phyloP scores from a whole-genome alignment of 768 basidiomycete genomes.

The Leccinum rimulosum region DNA sequence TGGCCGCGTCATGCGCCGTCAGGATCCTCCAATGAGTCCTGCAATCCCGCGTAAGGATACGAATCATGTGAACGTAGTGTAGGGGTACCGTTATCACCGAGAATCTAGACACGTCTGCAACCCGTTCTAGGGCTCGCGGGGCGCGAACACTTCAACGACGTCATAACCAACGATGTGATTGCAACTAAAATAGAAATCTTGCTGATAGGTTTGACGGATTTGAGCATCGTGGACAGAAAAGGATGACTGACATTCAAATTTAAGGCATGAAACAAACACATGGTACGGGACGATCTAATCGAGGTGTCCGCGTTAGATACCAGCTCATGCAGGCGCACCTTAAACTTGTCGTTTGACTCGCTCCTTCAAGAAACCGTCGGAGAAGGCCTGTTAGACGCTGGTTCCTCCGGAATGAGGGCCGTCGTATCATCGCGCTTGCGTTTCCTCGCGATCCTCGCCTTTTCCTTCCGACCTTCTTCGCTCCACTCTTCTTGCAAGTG shows the following conservation, averaged over 20 bases:
- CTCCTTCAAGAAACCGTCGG: constrained; percentile 4
- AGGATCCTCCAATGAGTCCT: background rate
- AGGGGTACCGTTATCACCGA: constrained; percentile 29
- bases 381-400: constrained; percentile 14
- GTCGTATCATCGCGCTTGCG: constrained; percentile 31
- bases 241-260: constrained; percentile 10
- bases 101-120: constrained; percentile 5
- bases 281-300: background rate
- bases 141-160: background rate
- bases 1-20: background rate
- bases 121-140: background rate
- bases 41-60: background rate
- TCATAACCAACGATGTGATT: background rate
- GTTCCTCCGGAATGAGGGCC: constrained; percentile 2
- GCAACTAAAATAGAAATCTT: background rate
- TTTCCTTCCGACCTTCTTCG: constrained; percentile 41
- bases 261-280: background rate
- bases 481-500: constrained; percentile 80
- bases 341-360: background rate
- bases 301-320: background rate
- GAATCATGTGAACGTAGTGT: background rate
- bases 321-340: background rate
- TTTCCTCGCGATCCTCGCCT: constrained; percentile 40
- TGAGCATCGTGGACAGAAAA: background rate
- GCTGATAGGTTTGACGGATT: background rate